Evolutionary conservation across 495 filamentous ascomycete species (phyloP).

Genomic region (Gamarada debralockiae): DNA sequence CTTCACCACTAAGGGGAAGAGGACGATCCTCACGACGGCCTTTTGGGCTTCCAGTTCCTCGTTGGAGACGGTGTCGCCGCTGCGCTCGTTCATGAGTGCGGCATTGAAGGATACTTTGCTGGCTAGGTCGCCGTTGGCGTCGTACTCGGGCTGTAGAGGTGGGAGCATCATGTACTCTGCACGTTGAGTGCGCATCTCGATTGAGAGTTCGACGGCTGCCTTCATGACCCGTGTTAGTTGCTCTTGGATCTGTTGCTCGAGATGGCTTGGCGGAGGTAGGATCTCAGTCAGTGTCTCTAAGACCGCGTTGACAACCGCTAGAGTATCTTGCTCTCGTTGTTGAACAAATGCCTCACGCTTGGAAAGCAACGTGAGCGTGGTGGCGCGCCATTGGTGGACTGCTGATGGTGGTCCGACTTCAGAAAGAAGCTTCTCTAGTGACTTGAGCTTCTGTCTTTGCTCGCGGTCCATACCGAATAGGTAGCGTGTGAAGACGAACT

Average conservation of each 20-base stretch:
- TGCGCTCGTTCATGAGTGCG: conserved; percentile 87
- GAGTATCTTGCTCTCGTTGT: conserved; percentile 79
- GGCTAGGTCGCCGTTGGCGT: conserved; percentile 81
- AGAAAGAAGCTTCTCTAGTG: conserved; percentile 80
- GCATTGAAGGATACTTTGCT: conserved; percentile 85
- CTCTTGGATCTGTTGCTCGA: conserved; percentile 67
- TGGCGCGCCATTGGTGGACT: conserved; percentile 93
- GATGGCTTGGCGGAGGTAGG: conserved; percentile 74
- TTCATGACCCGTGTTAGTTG: conserved; percentile 80
- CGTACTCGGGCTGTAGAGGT: conserved; percentile 91
- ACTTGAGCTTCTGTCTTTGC: conserved; percentile 93
- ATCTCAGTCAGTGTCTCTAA: conserved; percentile 72
- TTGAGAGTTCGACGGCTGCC: conserved; percentile 77
- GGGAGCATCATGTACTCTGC: conserved; percentile 98
- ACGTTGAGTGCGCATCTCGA: conserved; percentile 95
- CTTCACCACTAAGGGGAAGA: conserved; percentile 93
- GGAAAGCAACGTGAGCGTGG: conserved; percentile 83
- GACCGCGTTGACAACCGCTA: conserved; percentile 84
- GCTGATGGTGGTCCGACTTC: conserved; percentile 81
- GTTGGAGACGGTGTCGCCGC: conserved; percentile 61
- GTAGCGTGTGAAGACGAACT: conserved; percentile 95
- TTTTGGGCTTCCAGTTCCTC: conserved; percentile 70
- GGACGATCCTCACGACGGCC: conserved; percentile 81
- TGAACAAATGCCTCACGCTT: conserved; percentile 66
- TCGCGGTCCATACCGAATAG: conserved; percentile 97